Percentiles rank a stretch among this genome's conserved stretches.
Conservation (phyloP, 164 flowering plant species). For the Sextonia rubra region DNA sequence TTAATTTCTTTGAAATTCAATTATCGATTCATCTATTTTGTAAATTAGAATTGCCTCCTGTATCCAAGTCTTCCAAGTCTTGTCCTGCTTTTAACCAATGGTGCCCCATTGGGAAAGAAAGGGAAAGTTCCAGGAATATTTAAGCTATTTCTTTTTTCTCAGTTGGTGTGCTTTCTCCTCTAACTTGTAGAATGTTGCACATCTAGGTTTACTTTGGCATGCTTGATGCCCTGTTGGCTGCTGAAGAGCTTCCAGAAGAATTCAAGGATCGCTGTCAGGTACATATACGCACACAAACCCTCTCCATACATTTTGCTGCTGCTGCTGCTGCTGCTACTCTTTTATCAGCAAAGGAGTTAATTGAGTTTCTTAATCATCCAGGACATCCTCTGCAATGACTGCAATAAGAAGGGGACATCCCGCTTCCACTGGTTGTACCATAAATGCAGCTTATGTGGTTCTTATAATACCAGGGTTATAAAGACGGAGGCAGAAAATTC, state of each 20-base stretch:
- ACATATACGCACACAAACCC: background rate
- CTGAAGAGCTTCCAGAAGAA: constrained; percentile 89
- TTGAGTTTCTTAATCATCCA: constrained; percentile 21
- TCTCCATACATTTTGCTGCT: background rate
- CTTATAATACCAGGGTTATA: constrained; percentile 81
- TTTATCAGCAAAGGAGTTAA: background rate
- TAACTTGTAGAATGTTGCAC: background rate
- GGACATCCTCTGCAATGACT: constrained; percentile 90
- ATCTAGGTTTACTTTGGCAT: constrained; percentile 87
- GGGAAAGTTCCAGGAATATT: background rate
- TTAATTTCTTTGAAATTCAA: too few relatives aligned
- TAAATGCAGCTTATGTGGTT: constrained; percentile 75
- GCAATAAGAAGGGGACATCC: constrained; percentile 63
- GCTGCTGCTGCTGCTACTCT: background rate
- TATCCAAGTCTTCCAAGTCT: too few relatives aligned
- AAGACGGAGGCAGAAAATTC: constrained; percentile 32
- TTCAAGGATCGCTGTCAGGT: constrained; percentile 82
- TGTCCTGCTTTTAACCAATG: too few relatives aligned
- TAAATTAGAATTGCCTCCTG: too few relatives aligned
- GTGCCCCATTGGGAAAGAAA: too few relatives aligned
- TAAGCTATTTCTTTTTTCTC: background rate
- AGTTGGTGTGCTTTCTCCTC: background rate
- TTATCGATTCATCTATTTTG: too few relatives aligned
- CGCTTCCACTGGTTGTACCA: constrained; percentile 91
- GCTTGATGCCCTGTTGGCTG: constrained; percentile 84